These are phyloP conservation scores for Silene uniflora DNA, from an alignment of 148 eudicot species.

Conservation along the genomic window DNA sequence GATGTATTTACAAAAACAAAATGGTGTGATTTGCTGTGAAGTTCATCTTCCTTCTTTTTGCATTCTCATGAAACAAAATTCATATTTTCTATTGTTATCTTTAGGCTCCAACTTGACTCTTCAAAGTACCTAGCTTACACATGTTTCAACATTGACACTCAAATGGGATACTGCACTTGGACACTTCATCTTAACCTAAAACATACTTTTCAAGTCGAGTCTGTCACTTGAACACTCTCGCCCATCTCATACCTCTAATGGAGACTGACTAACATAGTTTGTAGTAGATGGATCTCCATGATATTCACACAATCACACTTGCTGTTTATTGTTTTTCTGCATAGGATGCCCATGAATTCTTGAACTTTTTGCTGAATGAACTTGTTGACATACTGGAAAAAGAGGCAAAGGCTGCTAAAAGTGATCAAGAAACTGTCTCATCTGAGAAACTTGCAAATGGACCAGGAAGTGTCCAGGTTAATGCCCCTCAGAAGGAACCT, in stretches of 20 bases:
- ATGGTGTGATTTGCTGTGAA: background rate
- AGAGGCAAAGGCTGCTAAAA: constrained; percentile 51
- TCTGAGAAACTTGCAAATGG: constrained; percentile 56
- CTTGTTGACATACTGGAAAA: constrained; percentile 92
- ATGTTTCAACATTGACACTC: background rate
- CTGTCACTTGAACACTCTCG: background rate
- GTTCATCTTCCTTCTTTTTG: constrained; percentile 4
- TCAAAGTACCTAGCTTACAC: background rate
- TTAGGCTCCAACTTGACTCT: background rate
- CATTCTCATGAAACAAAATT: background rate
- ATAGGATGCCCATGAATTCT: constrained; percentile 92
- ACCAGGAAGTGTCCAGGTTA: constrained; percentile 31
- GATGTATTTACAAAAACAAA: background rate
- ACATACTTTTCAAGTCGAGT: background rate
- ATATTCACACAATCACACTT: background rate
- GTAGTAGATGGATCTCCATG: too few species aligned
- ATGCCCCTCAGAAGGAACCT: constrained; percentile 54
- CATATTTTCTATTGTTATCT: background rate
- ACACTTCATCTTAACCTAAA: background rate
- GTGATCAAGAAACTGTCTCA: constrained; percentile 36
- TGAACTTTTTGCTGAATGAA: constrained; percentile 82
- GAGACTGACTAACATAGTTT: background rate
- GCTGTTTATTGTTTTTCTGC: constrained; percentile 13
- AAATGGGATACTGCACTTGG: background rate
- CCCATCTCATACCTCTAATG: background rate